phyloP scores from a whole-genome alignment of 2,329 filamentous ascomycete genomes.

The Sarocladiaceae sp. region DNA sequence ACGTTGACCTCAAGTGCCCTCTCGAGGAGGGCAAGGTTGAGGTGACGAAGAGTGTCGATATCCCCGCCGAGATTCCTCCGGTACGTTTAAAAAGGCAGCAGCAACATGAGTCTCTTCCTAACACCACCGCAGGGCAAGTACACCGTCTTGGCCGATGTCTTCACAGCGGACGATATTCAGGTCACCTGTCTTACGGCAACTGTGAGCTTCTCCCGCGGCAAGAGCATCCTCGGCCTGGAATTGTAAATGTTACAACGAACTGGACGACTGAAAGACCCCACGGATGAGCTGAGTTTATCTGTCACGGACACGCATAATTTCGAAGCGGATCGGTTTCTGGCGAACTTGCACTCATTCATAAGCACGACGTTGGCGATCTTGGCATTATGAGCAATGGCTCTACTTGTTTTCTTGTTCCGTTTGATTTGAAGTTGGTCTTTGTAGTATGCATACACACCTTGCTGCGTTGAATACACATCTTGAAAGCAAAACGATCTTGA shows the following conservation, averaged over 20 bases:
- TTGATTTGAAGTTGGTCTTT: not conserved
- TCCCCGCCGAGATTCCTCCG: conserved; percentile 82
- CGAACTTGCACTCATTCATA: conserved; percentile 6
- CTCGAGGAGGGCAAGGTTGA: conserved; percentile 70
- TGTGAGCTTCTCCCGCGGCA: conserved; percentile 50
- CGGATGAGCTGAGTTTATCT: not conserved
- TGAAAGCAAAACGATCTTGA: not conserved
- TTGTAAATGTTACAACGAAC: conserved; percentile 23
- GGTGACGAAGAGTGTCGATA: conserved; percentile 73
- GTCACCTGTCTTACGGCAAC: conserved; percentile 83
- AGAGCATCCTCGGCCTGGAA: conserved; percentile 33
- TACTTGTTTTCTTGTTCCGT: not conserved
- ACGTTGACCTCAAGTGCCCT: conserved; percentile 86
- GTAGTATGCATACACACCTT: not conserved
- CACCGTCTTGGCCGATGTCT: conserved; percentile 80
- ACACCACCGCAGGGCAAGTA: conserved; percentile 68
- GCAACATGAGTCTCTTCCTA: conserved; percentile 11
- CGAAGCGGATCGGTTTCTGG: not conserved
- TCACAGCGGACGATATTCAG: conserved; percentile 61
- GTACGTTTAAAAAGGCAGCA: conserved; percentile 47
- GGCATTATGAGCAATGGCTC: not conserved
- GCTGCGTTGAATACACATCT: not conserved
- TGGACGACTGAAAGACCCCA: not conserved
- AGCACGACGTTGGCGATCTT: conserved; percentile 1
- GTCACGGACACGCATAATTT: not conserved